Percentiles rank a stretch among this genome's conserved stretches.
These are phyloP conservation scores for Leersia perrieri DNA, from an alignment of 176 grass and related monocot genomes.

Conservation along the genomic window DNA sequence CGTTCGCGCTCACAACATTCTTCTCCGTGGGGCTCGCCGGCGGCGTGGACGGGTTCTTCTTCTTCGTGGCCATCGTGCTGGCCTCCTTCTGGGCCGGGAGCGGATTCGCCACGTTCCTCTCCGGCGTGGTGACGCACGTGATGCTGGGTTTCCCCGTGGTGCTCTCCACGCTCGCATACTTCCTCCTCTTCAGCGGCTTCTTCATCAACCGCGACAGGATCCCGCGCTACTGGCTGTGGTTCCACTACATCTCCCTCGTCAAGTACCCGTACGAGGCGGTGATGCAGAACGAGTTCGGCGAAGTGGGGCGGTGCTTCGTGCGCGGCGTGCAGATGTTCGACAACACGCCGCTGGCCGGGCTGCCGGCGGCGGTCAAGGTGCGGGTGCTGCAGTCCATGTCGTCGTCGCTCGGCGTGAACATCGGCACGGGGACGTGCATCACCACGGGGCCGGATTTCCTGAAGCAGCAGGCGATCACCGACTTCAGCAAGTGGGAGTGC, in stretches of 20 bases:
- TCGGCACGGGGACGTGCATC: conserved; percentile 68
- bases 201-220: conserved; percentile 89
- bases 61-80: conserved; percentile 84
- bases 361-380: conserved; percentile 59
- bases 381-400: conserved; percentile 70
- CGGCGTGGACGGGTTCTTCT: conserved; percentile 69
- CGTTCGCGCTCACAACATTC: conserved; percentile 91
- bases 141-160: conserved; percentile 87
- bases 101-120: conserved; percentile 94
- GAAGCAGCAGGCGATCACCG: conserved; percentile 67
- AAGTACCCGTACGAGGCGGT: conserved; percentile 98
- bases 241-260: conserved; percentile 95
- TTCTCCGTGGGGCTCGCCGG: conserved; percentile 84
- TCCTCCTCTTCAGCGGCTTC: conserved; percentile 97
- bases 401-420: conserved; percentile 53
- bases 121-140: conserved; percentile 76
- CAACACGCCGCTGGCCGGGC: conserved; percentile 65
- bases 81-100: conserved; percentile 93
- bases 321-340: conserved; percentile 96
- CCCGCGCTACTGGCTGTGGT: conserved; percentile 90
- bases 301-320: conserved; percentile 65
- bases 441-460: conserved; percentile 71
- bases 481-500: conserved; percentile 95
- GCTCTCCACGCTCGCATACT: conserved; percentile 78
- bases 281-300: conserved; percentile 95